Percentiles rank a stretch among this genome's conserved stretches.
These are phyloP conservation scores for Pichiaceae sp. DNA, from an alignment of 1,139 yeast genomes.

Conservation along the genomic window DNA sequence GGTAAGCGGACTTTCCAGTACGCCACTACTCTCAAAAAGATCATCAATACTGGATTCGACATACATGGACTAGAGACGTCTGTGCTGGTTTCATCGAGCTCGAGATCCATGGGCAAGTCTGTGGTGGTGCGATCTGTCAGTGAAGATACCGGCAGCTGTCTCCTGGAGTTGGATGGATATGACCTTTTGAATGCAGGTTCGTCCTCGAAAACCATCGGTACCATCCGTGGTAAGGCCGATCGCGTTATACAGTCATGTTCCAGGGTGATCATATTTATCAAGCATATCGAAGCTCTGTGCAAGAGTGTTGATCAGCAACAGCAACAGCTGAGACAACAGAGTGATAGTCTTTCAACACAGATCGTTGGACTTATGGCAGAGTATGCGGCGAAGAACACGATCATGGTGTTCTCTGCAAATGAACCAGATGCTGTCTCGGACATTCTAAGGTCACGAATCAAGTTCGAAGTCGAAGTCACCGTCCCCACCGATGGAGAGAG, in stretches of 20 bases:
- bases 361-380: conserved; percentile 53
- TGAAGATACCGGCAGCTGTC: conserved; percentile 55
- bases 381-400: conserved; percentile 35
- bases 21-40: conserved; percentile 44
- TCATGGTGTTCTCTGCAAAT: conserved; percentile 63
- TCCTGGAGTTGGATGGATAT: conserved; percentile 64
- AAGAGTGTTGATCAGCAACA: conserved; percentile 51
- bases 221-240: conserved; percentile 69
- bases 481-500: conserved; percentile 82
- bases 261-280: conserved; percentile 44
- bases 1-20: conserved; percentile 30
- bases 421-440: conserved; percentile 68
- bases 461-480: conserved; percentile 66
- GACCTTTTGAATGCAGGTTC: conserved; percentile 39
- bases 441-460: conserved; percentile 56
- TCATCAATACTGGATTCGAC: conserved; percentile 37
- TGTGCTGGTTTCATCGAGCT: conserved; percentile 57
- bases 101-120: conserved; percentile 75
- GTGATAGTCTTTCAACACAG: conserved; percentile 49
- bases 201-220: conserved; percentile 74
- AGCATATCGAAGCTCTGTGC: conserved; percentile 70
- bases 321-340: conserved; percentile 33
- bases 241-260: conserved; percentile 36
- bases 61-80: conserved; percentile 36
- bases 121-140: conserved; percentile 51